Evolutionary conservation across 352 stramenopile genomes (phyloP).

Genomic region (Phytophthora agathidicida): DNA sequence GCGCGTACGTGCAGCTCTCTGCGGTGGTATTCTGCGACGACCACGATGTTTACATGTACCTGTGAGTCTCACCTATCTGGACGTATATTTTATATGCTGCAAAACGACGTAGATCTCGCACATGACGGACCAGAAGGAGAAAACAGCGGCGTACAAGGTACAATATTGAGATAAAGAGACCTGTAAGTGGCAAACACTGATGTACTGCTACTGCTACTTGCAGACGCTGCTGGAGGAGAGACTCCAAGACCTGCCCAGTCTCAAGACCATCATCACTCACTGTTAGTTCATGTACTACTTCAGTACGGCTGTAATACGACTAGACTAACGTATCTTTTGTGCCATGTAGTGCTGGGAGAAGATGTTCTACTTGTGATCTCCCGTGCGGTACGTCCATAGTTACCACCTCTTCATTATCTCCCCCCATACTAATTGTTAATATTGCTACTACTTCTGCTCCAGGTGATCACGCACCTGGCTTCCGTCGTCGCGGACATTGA

Average conservation of each 20-base stretch:
- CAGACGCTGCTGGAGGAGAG: constrained; percentile 60
- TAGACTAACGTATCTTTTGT: neutral
- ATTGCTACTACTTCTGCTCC: neutral
- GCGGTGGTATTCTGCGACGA: neutral
- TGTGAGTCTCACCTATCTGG: neutral
- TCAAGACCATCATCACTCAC: constrained; percentile 73
- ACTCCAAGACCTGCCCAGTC: constrained; percentile 41
- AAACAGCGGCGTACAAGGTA: constrained; percentile 78
- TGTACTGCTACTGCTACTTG: constrained; percentile 1
- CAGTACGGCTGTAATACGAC: neutral
- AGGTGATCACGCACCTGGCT: constrained; percentile 80
- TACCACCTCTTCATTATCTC: neutral
- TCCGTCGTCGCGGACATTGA: constrained; percentile 59
- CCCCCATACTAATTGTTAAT: neutral
- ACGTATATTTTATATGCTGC: neutral
- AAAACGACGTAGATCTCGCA: constrained; percentile 54
- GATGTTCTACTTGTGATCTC: constrained; percentile 82
- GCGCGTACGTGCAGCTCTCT: constrained; percentile 41
- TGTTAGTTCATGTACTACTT: constrained; percentile 34
- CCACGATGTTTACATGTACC: neutral
- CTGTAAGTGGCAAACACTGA: no score
- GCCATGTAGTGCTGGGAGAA: constrained; percentile 74
- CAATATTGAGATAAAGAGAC: constrained; percentile 1
- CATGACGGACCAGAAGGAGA: constrained; percentile 80
- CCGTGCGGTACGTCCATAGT: constrained; percentile 53